Evolutionary conservation across 2,329 filamentous ascomycete genomes (phyloP).

Genomic region (Beauveria varroae): DNA sequence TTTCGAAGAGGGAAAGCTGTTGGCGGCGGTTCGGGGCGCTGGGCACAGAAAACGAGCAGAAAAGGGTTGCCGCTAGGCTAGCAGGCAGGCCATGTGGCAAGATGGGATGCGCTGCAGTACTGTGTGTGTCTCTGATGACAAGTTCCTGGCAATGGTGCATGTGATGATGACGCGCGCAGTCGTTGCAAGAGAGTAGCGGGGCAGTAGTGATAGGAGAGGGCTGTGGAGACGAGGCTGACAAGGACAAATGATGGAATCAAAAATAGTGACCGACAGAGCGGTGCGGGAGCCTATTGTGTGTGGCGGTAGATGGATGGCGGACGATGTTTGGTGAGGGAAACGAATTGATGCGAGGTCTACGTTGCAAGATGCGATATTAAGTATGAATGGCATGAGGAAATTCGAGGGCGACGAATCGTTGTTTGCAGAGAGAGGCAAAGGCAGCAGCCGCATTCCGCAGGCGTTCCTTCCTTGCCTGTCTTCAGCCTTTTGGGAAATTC

Average conservation of each 20-base stretch:
- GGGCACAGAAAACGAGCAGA: background rate
- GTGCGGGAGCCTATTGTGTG: background rate
- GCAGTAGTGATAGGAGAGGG: background rate
- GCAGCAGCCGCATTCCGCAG: background rate
- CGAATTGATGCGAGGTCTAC: background rate
- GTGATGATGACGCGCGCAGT: conserved; percentile 11
- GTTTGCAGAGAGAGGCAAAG: background rate
- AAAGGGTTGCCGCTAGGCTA: background rate
- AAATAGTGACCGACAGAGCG: background rate
- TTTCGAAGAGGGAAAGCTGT: background rate
- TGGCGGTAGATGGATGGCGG: background rate
- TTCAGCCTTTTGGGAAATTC: background rate
- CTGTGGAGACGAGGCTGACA: conserved; percentile 11
- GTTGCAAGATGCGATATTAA: background rate
- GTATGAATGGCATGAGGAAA: background rate
- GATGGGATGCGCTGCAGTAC: background rate
- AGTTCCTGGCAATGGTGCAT: background rate
- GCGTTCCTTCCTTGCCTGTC: background rate
- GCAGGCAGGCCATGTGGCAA: background rate
- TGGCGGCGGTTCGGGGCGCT: background rate
- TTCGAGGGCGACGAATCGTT: background rate
- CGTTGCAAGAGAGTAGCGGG: conserved; percentile 5
- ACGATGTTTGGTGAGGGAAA: background rate
- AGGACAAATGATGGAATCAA: background rate
- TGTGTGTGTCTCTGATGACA: background rate